These are phyloP conservation scores for Thermochaetoides thermophila DNA, from an alignment of 495 filamentous ascomycete species.

Conservation along the genomic window DNA sequence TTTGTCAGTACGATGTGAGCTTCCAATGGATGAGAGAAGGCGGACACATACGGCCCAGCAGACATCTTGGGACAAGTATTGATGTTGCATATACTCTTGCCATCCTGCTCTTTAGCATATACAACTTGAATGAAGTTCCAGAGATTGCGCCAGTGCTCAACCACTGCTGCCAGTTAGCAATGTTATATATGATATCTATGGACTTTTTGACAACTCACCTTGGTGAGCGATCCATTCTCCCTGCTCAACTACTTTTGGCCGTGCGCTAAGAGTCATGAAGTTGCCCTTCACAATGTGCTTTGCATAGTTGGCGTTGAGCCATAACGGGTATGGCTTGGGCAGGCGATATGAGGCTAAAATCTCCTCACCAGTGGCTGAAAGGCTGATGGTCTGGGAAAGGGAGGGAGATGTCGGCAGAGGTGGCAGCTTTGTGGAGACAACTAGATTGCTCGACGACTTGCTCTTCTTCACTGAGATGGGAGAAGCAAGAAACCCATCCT, in stretches of 20 bases:
- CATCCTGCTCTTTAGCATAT: constrained; percentile 59
- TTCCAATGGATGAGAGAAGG: too few species aligned
- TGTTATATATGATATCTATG: too few species aligned
- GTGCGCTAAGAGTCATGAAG: constrained; percentile 85
- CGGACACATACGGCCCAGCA: constrained; percentile 77
- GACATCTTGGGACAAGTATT: constrained; percentile 80
- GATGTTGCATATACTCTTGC: constrained; percentile 64
- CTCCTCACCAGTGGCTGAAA: constrained; percentile 27
- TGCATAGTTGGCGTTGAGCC: constrained; percentile 53
- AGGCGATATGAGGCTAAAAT: constrained; percentile 34
- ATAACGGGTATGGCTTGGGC: constrained; percentile 25
- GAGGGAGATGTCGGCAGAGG: constrained; percentile 34
- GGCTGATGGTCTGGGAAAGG: constrained; percentile 19
- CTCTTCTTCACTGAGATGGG: constrained; percentile 32
- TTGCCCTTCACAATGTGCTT: constrained; percentile 87
- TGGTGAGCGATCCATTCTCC: constrained; percentile 93
- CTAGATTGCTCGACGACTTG: constrained; percentile 31
- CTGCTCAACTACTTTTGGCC: constrained; percentile 74
- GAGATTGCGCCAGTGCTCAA: constrained; percentile 79
- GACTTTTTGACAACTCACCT: constrained; percentile 36
- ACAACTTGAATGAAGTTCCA: constrained; percentile 73
- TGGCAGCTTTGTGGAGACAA: constrained; percentile 31
- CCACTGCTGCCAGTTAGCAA: constrained; percentile 37
- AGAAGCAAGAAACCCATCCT: constrained; percentile 21
- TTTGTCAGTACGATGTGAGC: too few species aligned